Base-by-base conservation (phyloP, 768 basidiomycete species). In the Amanita phalloides region DNA sequence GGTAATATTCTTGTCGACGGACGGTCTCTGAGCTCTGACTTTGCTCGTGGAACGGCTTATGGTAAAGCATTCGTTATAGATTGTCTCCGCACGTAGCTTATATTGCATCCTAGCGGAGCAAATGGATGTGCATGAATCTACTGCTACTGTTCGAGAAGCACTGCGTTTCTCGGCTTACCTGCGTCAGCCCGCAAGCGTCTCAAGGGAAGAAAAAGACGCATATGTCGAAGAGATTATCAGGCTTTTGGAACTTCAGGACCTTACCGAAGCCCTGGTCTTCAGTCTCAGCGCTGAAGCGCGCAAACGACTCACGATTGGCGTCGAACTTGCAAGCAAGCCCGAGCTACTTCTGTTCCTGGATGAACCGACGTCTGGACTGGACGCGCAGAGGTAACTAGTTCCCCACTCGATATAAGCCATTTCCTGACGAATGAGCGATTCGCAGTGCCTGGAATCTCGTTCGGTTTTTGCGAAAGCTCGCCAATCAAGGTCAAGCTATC, bases 241-340 rank as follows among this genome's bases (percentile, higher is more conserved):
- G 60, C 73, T 93, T 11, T 73, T 91, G 26, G 91, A 91, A 63
- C 71, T 94, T 26, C 87, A 92, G 58, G 83, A 90, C 61, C 69
- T 86, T 1, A 81, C 89, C 1, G 90, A 93, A 57, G 90, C 87
- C 0, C 71, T 93, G 57, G 85, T 93, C 13, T 78, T 79, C 62
- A 81, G 76, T 56, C 71, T 87, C 33, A 74, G 72, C 48, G 74
- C 79, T 21, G 85, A 84, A 57, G 79, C 84, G 6, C 76, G 89
- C 55, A 94, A 94, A 63, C 83, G 90, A 8, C 73, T 92, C 21
- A 93, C 91, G 1, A 94, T 94, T 58, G 92, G 89, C 53, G 91
- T 94, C 50, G 91, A 94, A 63, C 74, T 95, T 6, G 90, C 90
- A 14, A 86, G 86, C 65, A 91, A 92, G 62, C 89, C 89, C 0